Evolutionary conservation across 2,329 filamentous ascomycete species (phyloP), one percentile per base, ranked within the genome.

Genomic region (Didymella pomorum): DNA sequence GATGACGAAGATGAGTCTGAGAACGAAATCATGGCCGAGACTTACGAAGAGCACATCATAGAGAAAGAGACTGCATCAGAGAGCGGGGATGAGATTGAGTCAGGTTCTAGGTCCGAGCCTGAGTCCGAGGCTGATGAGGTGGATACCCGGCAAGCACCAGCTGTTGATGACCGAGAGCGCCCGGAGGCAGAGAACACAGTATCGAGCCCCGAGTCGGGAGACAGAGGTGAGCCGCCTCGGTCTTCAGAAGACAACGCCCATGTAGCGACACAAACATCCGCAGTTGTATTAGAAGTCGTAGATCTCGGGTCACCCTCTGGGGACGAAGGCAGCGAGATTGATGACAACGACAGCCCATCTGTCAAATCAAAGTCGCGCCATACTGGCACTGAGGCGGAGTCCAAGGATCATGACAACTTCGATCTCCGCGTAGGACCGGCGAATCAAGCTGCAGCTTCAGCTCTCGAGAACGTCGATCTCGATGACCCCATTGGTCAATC

Each of bases 301-400:
- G 67, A 74, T 56, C 52, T 72, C 20, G 68, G 64, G 10, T 69
- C 70, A 8, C 61, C 61, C 4, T 64, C 66, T 11, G 56, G 46
- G 1, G 43, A 52, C 21, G 50, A 56, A 16, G 52, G 43, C 21
- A 52, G 62, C 20, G 37, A 51, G 21, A 7, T 14, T 11, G 21
- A 41, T 14, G 23, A 53, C 23, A 25, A 25, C 7, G 7, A 25
- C 23, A 25, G 7, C 23, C 23, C 23, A 7, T 25, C 23, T 25
- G 23, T 25, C 23, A 7, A 3, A 25, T 25, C 23, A 25, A 7
- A 25, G 23, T 7, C 23, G 23, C 23, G 4, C 23, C 23, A 3
- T 25, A 7, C 23, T 25, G 23, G 23, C 23, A 25, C 23, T 25
- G 23, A 7, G 7, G 7, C 23, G 7, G 23, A 25, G 23, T 25